These are phyloP conservation scores for Elaeagnus macrophylla DNA, from an alignment of 306 rosid genomes.

Conservation along the genomic window DNA sequence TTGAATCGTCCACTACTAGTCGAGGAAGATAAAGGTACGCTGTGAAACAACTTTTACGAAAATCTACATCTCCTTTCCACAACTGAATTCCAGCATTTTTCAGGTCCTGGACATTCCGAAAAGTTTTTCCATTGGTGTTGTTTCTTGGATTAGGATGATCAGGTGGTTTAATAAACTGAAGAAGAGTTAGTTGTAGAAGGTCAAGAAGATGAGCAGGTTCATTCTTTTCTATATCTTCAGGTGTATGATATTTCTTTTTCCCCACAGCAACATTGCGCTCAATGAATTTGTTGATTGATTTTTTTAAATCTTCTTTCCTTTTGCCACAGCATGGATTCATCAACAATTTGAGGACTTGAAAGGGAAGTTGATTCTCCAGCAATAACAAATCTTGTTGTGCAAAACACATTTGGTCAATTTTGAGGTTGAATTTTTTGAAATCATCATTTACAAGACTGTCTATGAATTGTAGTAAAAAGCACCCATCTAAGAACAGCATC, in stretches of 20 bases:
- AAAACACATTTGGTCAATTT: constrained; percentile 1
- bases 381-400: constrained; percentile 18
- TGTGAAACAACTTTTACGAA: not conserved
- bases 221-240: not conserved
- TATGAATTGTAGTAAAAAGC: constrained; percentile 13
- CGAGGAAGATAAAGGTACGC: constrained; percentile 15
- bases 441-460: too few relatives aligned
- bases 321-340: not conserved
- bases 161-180: not conserved
- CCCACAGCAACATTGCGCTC: not conserved
- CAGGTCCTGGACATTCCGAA: constrained; percentile 17
- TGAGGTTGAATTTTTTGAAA: not conserved
- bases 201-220: constrained; percentile 15
- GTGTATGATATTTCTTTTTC: not conserved
- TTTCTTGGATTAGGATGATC: not conserved
- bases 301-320: fast-evolving
- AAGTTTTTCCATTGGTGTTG: not conserved
- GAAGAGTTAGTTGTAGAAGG: constrained; percentile 1
- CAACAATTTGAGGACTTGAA: constrained; percentile 6
- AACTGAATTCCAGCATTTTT: constrained; percentile 11
- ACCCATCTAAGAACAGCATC: constrained; percentile 23
- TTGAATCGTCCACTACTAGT: constrained; percentile 13
- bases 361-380: constrained; percentile 30
- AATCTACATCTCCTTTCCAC: not conserved
- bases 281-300: not conserved